Base-by-base conservation (phyloP, 2,329 filamentous ascomycete genomes). In the Aphanoascus verrucosus region DNA sequence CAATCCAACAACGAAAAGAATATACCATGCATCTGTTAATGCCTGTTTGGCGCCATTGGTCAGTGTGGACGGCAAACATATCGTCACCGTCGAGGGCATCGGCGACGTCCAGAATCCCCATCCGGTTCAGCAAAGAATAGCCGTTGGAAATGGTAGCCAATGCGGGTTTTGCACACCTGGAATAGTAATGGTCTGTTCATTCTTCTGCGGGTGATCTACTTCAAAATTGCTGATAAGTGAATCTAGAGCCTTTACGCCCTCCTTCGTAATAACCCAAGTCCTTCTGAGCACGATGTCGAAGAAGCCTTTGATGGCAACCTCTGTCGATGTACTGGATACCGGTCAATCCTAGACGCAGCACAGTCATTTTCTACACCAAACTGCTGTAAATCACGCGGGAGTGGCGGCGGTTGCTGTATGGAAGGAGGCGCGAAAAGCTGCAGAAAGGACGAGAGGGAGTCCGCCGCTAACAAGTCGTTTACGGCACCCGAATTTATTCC, bases 221-320 rank as follows among this genome's bases (percentile, higher is more conserved):
- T 44, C 15, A 11, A 40, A 12, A n/a, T 19, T 8, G 31, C 43
- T 53, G 48, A 53, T 4, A 28, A 9, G 15, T 3, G 12, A 15
- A 15, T 28, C 12, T 55, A 78, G 87, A 96, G 90, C 67, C 71
- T 97, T 53, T 98, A 98, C 69, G 93, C 93, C 5, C 76, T 97
- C 43, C 76, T 98, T 32, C 80, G 93, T 56, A 97, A 97, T 64
- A 86, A 90, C 60, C 76, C 83, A 3, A 77, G 77, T 17, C 90
- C 91, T 0, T 83, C 82, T 2, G 82, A 91, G 63, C 81, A 88
- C 60, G 87, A 94, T 31, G 79, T 97, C 34, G 93, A 98, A 69
- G 93, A 97, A 71, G 90, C 91, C 0, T 97, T 97, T 63, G 93
- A 98, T 67, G 93, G 93, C 0, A 98, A 98, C 60, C 73, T 97